These are phyloP conservation scores for Ceratocystis alfenasii DNA, from an alignment of 2,329 filamentous ascomycete genomes.

Conservation along the genomic window DNA sequence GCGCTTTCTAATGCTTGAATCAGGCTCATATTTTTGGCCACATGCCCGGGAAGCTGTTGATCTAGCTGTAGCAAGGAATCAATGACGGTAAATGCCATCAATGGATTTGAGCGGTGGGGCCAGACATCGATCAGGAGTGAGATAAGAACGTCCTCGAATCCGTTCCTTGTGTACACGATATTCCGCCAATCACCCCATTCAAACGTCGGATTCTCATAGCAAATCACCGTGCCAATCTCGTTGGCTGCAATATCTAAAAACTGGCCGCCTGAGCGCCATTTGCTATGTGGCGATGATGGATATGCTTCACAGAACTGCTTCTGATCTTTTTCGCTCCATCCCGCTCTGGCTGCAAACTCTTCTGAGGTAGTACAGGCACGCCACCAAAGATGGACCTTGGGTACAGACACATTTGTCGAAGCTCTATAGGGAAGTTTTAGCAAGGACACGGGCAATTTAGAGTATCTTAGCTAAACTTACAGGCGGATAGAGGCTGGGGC, in stretches of 20 bases:
- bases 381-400: slow-evolving; percentile 19
- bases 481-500: slow-evolving; percentile 5
- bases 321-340: slow-evolving; percentile 11
- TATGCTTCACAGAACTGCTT: slow-evolving; percentile 16
- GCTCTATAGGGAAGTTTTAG: slow-evolving; percentile 6
- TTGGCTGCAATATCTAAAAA: slow-evolving; percentile 21
- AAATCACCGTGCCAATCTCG: slow-evolving; percentile 19
- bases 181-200: slow-evolving; percentile 20
- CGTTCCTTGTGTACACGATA: slow-evolving; percentile 18
- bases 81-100: slow-evolving; percentile 13
- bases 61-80: slow-evolving; percentile 17
- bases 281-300: background rate
- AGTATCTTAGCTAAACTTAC: background rate
- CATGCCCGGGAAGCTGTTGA: background rate
- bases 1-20: slow-evolving; percentile 10
- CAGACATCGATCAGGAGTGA: slow-evolving; percentile 16
- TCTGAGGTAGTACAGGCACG: slow-evolving; percentile 18
- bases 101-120: slow-evolving; percentile 13
- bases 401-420: slow-evolving; percentile 4
- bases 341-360: slow-evolving; percentile 16
- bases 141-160: slow-evolving; percentile 20
- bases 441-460: background rate
- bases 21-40: background rate
- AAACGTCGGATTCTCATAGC: slow-evolving; percentile 18
- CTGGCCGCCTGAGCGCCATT: slow-evolving; percentile 19